Conservation (phyloP, 2,329 filamentous ascomycete genomes). For the Blumeria hordei region DNA sequence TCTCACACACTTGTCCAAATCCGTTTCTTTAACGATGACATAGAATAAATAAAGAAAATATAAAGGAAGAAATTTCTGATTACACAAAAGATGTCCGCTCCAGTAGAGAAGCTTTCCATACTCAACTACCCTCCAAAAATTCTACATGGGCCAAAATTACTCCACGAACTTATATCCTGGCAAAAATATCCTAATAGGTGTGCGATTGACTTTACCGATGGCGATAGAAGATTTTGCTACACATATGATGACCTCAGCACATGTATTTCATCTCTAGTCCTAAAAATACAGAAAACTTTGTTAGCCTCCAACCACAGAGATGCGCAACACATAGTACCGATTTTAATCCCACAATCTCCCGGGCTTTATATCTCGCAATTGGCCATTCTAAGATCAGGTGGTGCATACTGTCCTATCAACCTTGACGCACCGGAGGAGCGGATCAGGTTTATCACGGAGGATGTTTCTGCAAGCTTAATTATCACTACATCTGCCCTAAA, state of each 20-base stretch:
- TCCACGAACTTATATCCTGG: conserved; percentile 37
- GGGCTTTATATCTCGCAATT: conserved; percentile 56
- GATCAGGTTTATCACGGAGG: conserved; percentile 55
- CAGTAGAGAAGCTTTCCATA: conserved; percentile 21
- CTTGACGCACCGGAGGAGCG: conserved; percentile 56
- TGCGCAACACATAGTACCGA: conserved; percentile 36
- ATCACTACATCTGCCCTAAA: conserved; percentile 32
- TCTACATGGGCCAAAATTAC: conserved; percentile 27
- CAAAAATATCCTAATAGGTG: conserved; percentile 15
- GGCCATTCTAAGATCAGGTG: conserved; percentile 58
- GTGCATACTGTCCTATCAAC: conserved; percentile 65
- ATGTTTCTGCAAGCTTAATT: conserved; percentile 46
- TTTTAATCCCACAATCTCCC: conserved; percentile 55
- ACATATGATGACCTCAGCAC: conserved; percentile 19
- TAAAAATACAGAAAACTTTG: conserved; percentile 4
- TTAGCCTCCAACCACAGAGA: neutral
- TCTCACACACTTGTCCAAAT: too few relatives aligned
- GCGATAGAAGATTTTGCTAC: conserved; percentile 16
- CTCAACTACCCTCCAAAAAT: conserved; percentile 28
- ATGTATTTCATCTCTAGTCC: conserved; percentile 11
- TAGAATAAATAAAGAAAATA: too few relatives aligned
- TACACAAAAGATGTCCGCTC: too few relatives aligned
- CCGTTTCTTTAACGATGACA: too few relatives aligned
- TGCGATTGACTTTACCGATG: conserved; percentile 40
- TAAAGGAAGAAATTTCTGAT: too few relatives aligned